Base-by-base conservation (phyloP, 305 asterid species). In the Andrographis paniculata region DNA sequence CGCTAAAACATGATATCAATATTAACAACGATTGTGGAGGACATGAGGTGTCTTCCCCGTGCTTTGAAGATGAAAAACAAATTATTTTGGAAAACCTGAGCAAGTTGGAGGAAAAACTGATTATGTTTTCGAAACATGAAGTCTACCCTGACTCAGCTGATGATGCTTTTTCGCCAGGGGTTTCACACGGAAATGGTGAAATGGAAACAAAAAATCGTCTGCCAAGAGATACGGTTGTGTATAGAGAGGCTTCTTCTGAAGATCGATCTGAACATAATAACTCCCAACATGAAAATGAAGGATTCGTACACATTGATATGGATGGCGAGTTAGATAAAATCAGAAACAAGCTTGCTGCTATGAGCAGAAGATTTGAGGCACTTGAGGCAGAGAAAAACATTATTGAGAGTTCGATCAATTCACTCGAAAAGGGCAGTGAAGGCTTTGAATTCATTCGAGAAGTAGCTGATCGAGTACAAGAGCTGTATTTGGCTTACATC, bases 301-400 rank as follows among this genome's bases (percentile, higher is more conserved):
- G 37, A 54, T 47, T 14, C 52, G 62, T 18, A 28, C 45, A 43
- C 31, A 33, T 19, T 10, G 19, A 24, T 46, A 27, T 40, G 53
- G 61, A 65, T 67, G 49, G 56, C 14, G 70, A 53, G 48, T 45
- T 72, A 28, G 62, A 54, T 40, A 59, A 43, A 38, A 48, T 74
- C 38, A 56, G 56, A 52, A 54, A 55, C 9, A 74, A 78, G 66
- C 71, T 82, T 56, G 65, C 71, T 20, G 56, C 43, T 60, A 40
- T 71, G 53, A 64, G 46, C 42, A 57, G 52, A 46, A 69, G 80
- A 61, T 35, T 76, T 55, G 68, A 66, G 55, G 66, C 62, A 13
- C 65, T 70, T 17, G 84, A 74, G 58, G 70, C 64, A 50, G 83
- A 74, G 42, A 60, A 56, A 37, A 61, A 62, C 64, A 63, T 65